Percentiles rank a stretch among this genome's conserved stretches.
Conservation (phyloP, 805 yeast species). For the Sugiyamaella floridensis region DNA sequence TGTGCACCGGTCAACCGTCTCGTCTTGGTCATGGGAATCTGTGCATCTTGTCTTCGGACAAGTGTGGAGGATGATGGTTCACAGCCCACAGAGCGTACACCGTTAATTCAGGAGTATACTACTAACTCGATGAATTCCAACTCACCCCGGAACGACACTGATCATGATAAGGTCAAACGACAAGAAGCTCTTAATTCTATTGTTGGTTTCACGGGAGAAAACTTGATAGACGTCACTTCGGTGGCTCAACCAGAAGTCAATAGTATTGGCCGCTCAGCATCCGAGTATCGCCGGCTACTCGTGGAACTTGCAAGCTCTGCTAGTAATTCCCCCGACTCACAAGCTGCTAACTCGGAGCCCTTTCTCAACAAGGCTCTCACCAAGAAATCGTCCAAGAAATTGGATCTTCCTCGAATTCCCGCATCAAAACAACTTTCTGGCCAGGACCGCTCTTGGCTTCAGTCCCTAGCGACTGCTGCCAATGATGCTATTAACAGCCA, state of each 20-base stretch:
- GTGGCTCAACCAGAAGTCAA: slow-evolving; percentile 16
- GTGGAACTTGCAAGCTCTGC: background rate
- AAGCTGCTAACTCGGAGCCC: background rate
- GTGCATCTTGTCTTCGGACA: slow-evolving; percentile 15
- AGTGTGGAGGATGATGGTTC: slow-evolving; percentile 2
- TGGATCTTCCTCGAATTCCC: background rate
- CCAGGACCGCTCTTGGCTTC: slow-evolving; percentile 13
- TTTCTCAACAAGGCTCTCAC: background rate
- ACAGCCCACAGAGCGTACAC: slow-evolving; percentile 5
- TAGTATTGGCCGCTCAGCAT: slow-evolving; percentile 12
- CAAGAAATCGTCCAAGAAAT: background rate
- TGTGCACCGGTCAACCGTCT: no score
- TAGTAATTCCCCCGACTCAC: background rate
- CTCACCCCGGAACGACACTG: slow-evolving; percentile 1
- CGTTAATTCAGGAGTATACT: slow-evolving; percentile 8
- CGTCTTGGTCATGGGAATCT: slow-evolving; percentile 15
- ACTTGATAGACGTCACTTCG: slow-evolving; percentile 18
- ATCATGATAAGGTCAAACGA: slow-evolving; percentile 6
- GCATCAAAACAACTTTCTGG: slow-evolving; percentile 3
- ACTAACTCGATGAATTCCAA: background rate
- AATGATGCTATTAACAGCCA: slow-evolving; percentile 12
- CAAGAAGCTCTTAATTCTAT: slow-evolving; percentile 15
- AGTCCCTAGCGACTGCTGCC: slow-evolving; percentile 12
- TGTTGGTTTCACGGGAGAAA: slow-evolving; percentile 17
- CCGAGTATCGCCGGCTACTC: slow-evolving; percentile 10